phyloP scores from a whole-genome alignment of 139 green algal genomes.

The Chlamydomonas sphaeroides region DNA sequence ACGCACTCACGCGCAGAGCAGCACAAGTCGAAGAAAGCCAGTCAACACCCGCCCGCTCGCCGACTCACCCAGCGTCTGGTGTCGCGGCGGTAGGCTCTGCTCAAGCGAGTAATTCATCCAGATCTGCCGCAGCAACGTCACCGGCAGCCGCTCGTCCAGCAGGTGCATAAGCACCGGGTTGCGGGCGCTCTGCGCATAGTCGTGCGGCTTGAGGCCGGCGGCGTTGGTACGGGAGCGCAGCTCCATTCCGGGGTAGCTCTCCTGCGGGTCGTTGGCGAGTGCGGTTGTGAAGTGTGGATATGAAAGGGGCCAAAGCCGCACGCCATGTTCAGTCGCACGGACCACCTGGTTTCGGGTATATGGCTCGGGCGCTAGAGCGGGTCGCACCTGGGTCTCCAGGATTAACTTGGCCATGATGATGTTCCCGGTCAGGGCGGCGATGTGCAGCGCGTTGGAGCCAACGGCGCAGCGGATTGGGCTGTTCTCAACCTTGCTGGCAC shows the following conservation, averaged over 20 bases:
- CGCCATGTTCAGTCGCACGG: neutral
- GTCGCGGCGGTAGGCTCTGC: slow-evolving; percentile 41
- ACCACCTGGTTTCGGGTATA: too few relatives aligned
- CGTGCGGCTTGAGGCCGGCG: slow-evolving; percentile 49
- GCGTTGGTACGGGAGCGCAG: slow-evolving; percentile 49
- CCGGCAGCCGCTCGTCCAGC: slow-evolving; percentile 61
- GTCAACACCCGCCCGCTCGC: too few relatives aligned
- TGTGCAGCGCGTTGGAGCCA: slow-evolving; percentile 64
- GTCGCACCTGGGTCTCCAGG: slow-evolving; percentile 46
- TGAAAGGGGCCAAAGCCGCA: neutral
- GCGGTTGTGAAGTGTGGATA: neutral
- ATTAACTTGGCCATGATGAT: slow-evolving; percentile 55
- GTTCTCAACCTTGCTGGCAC: slow-evolving; percentile 43
- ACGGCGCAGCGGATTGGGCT: slow-evolving; percentile 50
- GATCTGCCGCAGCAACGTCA: slow-evolving; percentile 55
- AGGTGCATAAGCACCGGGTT: slow-evolving; percentile 63
- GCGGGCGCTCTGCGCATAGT: slow-evolving; percentile 48
- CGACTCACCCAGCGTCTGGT: slow-evolving; percentile 48
- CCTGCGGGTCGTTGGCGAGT: too few relatives aligned
- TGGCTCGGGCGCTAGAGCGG: too few relatives aligned
- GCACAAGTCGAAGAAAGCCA: too few relatives aligned
- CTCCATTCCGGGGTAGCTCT: slow-evolving; percentile 49
- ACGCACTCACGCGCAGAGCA: too few relatives aligned
- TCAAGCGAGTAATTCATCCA: slow-evolving; percentile 62
- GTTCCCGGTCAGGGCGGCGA: slow-evolving; percentile 64